Evolutionary conservation across 768 basidiomycete genomes (phyloP).

Genomic region (Dioszegia hungarica): DNA sequence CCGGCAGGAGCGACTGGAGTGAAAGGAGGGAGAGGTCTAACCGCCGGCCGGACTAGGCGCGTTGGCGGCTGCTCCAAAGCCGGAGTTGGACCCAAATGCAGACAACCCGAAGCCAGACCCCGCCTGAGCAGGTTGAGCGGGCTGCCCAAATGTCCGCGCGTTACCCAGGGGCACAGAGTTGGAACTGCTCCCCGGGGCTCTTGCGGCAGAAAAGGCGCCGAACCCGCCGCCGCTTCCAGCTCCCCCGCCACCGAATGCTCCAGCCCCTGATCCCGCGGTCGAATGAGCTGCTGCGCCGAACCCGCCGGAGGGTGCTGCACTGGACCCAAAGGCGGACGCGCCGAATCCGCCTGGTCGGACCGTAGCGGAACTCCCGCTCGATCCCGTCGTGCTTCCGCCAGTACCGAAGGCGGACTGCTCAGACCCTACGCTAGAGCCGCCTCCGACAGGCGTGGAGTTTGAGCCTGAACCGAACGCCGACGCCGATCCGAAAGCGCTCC

Average conservation of each 20-base stretch:
- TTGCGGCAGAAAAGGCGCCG: not conserved
- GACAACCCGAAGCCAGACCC: slow-evolving; percentile 2
- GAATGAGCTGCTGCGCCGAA: not conserved
- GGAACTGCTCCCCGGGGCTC: too few relatives aligned
- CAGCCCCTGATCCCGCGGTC: too few relatives aligned
- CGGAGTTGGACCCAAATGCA: slow-evolving; percentile 12
- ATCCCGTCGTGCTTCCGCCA: too few relatives aligned
- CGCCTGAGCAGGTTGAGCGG: not conserved
- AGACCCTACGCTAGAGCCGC: slow-evolving; percentile 1
- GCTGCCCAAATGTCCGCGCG: too few relatives aligned
- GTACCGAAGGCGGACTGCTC: slow-evolving; percentile 25
- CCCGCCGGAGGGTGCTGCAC: slow-evolving; percentile 4
- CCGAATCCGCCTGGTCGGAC: not conserved
- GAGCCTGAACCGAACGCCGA: too few relatives aligned
- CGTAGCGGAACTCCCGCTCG: not conserved
- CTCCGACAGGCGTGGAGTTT: not conserved
- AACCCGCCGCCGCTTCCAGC: not conserved
- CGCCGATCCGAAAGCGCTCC: too few relatives aligned
- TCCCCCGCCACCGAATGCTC: too few relatives aligned
- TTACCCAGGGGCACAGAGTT: too few relatives aligned
- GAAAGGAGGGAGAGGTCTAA: not conserved
- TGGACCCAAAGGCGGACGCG: slow-evolving; percentile 16
- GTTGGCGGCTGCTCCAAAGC: slow-evolving; percentile 5
- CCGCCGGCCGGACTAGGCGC: not conserved
- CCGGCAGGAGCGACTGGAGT: not conserved